These are phyloP conservation scores for Pyrenophora graminea DNA, from an alignment of 2,329 filamentous ascomycete genomes.

Conservation along the genomic window DNA sequence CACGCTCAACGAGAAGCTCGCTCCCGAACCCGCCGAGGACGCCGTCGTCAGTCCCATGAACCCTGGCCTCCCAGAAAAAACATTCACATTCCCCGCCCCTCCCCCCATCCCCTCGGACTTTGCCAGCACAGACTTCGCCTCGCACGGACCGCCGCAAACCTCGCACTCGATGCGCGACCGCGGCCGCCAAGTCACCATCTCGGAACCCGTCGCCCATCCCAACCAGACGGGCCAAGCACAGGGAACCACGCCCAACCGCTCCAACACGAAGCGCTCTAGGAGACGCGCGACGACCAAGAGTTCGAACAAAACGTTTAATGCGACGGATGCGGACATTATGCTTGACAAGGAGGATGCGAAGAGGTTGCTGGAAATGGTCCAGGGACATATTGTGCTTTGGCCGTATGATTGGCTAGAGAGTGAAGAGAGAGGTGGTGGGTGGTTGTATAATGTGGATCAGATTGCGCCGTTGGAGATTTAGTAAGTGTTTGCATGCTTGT, in stretches of 20 bases:
- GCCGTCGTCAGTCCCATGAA: constrained; percentile 38
- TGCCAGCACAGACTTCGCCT: constrained; percentile 13
- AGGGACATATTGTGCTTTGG: constrained; percentile 88
- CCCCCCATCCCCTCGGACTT: constrained; percentile 37
- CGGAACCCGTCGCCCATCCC: constrained; percentile 2
- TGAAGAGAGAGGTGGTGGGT: constrained; percentile 91
- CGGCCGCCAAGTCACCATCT: constrained; percentile 43
- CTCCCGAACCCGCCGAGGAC: constrained; percentile 33
- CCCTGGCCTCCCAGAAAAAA: constrained; percentile 25
- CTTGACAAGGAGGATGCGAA: constrained; percentile 77
- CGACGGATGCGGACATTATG: constrained; percentile 68
- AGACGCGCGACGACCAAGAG: constrained; percentile 73
- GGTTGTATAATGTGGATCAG: constrained; percentile 95
- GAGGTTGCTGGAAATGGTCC: constrained; percentile 76
- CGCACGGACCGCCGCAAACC: constrained; percentile 7
- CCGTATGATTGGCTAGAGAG: constrained; percentile 88
- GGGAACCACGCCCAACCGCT: constrained; percentile 19
- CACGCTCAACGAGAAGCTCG: constrained; percentile 46
- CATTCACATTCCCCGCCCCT: constrained; percentile 38
- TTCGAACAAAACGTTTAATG: constrained; percentile 66
- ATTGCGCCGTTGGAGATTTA: constrained; percentile 97
- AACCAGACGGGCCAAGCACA: background rate
- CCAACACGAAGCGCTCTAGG: constrained; percentile 49
- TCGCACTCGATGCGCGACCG: constrained; percentile 22
- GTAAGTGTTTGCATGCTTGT: constrained; percentile 1